Evolutionary conservation across 306 rosid genomes (phyloP), one percentile per base, ranked within the genome.

Genomic region (Medicago arabica): DNA sequence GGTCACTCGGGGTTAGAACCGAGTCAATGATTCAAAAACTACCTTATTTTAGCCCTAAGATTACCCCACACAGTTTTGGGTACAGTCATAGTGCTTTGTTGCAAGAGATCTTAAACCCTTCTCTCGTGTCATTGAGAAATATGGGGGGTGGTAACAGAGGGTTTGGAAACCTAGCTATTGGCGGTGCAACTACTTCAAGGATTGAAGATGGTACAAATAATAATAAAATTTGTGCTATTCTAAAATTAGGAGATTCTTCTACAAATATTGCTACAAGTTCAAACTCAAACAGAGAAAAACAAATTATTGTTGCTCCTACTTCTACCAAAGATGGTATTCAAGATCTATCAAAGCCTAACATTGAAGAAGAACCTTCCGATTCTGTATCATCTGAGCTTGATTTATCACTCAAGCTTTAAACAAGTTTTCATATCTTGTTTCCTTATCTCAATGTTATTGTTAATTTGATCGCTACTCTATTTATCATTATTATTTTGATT

Each of bases 1-100:
- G 49, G 15, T 28, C 67, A 14, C 86, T 89, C 14, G 93, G 92
- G 9, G 81, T 92, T 23, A 11, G 88, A 47, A 69, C 54, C 80
- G 96, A 89, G 0, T 79, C 97, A 0, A 77, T 84, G 89, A 85
- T 92, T 75, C 93, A 85, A n/a, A 89, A 92, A 38, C 85, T 91
- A 46, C 23, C 64, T 3, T 76, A 78, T 11, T 69, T 81, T 7
- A 80, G 79, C 66, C 40, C 18, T 25, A 59, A 41, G 15, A 14
- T 34, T 13, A 6, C 31, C 71, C 8, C 78, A 0, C 4, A 31
- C 0, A 77, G 67, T 3, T 77, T 83, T 0, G 69, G 80, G 43
- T 81, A 25, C 23, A 64, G 78, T 11, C 68, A 76, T 4, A 9
- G 23, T 18, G 31, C 34, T 40, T 16, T 40, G 31, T 17, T 9